Conservation (phyloP, 179 eudicot species). For the Corrigiola litoralis region DNA sequence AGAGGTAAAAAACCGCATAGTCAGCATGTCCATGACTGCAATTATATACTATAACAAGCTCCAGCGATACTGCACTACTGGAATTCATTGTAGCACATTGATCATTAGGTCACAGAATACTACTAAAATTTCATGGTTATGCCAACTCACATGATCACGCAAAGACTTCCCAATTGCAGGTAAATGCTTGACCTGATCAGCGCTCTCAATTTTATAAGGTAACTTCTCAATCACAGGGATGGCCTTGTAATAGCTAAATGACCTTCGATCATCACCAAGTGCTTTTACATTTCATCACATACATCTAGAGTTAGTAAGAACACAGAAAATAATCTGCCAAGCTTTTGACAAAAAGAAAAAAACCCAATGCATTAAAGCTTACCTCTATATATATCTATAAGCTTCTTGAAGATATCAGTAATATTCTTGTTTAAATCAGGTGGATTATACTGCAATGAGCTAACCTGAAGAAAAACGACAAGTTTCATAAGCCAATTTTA, state of each 20-base stretch:
- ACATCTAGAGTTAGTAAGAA: conserved; percentile 10
- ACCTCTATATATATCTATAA: conserved; percentile 87
- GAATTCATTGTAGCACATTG: background rate
- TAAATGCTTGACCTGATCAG: conserved; percentile 75
- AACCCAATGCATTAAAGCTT: background rate
- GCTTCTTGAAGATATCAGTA: conserved; percentile 81
- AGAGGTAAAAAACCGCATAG: too few species aligned
- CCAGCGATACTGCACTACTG: background rate
- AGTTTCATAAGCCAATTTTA: too few species aligned
- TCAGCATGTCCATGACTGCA: too few species aligned
- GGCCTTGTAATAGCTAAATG: conserved; percentile 90
- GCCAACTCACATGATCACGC: conserved; percentile 82
- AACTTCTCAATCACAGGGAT: conserved; percentile 87
- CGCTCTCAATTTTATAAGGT: conserved; percentile 76
- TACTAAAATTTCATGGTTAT: background rate
- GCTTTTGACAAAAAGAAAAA: background rate
- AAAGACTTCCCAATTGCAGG: conserved; percentile 90
- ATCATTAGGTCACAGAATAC: background rate
- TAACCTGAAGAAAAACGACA: conserved; percentile 53
- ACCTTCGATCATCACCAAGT: conserved; percentile 91
- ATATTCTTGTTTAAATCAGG: conserved; percentile 83
- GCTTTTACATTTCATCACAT: conserved; percentile 34
- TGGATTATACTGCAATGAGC: conserved; percentile 49
- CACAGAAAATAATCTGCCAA: background rate
- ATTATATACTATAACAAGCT: too few species aligned